phyloP scores from a whole-genome alignment of 768 basidiomycete genomes.

The Suillus variegatus region DNA sequence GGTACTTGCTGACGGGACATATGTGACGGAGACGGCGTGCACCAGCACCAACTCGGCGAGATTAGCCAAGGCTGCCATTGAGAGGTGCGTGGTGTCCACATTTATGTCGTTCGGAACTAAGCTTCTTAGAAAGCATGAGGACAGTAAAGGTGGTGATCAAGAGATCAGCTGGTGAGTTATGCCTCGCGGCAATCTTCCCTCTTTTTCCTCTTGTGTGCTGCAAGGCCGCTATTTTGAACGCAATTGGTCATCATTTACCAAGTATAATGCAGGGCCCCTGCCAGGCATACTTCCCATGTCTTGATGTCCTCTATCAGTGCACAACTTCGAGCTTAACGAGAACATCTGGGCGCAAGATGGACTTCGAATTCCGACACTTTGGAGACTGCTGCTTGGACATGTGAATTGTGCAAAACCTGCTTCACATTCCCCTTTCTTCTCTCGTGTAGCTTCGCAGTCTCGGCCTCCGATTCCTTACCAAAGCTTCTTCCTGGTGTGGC shows the following conservation, averaged over 20 bases:
- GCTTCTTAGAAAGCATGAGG: too few species aligned
- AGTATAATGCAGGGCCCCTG: not conserved
- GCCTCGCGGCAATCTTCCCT: not conserved
- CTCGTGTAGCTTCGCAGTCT: not conserved
- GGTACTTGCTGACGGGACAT: conserved; percentile 94
- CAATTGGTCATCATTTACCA: not conserved
- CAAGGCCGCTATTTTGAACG: not conserved
- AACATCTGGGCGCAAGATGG: not conserved
- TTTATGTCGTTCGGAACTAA: not conserved
- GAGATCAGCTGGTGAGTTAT: too few species aligned
- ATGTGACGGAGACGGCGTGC: conserved; percentile 95
- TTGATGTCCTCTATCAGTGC: not conserved
- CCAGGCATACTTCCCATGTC: not conserved
- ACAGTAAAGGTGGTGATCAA: too few species aligned
- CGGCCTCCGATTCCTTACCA: not conserved
- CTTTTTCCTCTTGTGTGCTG: not conserved
- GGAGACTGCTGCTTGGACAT: not conserved
- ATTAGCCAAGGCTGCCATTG: conserved; percentile 84
- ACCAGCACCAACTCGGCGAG: conserved; percentile 59
- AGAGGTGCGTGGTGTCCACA: conserved; percentile 51
- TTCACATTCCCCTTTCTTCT: not conserved
- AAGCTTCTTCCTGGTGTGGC: not conserved
- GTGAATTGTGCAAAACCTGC: not conserved
- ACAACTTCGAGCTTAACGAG: not conserved
- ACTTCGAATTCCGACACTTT: not conserved